Conservation (phyloP, 1,284 basidiomycete species). For the Ceratorhiza oryzae-sativae region DNA sequence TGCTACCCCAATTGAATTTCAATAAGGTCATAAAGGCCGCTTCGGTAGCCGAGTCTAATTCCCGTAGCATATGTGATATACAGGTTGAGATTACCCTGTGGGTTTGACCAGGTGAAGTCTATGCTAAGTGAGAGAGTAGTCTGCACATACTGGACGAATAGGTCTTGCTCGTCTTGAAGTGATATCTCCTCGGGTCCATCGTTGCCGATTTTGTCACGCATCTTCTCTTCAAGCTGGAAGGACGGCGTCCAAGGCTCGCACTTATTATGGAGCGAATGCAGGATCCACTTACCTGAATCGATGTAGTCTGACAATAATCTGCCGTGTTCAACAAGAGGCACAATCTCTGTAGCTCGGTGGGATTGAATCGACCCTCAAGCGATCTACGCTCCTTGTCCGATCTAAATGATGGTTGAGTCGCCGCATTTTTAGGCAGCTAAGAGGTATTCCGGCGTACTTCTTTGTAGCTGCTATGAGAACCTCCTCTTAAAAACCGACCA, state of each 20-base stretch:
- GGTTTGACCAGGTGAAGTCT: background rate
- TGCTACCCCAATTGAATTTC: constrained; percentile 75
- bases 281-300: constrained; percentile 68
- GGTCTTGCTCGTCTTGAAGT: constrained; percentile 84
- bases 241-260: constrained; percentile 8
- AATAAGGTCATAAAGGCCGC: constrained; percentile 75
- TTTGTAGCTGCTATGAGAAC: constrained; percentile 78
- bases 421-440: background rate
- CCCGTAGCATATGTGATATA: constrained; percentile 77
- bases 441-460: constrained; percentile 56
- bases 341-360: constrained; percentile 76
- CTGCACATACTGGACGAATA: constrained; percentile 79
- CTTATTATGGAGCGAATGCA: constrained; percentile 2
- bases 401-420: background rate
- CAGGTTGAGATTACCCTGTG: constrained; percentile 80
- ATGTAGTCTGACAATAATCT: constrained; percentile 95
- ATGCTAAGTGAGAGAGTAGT: background rate
- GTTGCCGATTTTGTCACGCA: constrained; percentile 93
- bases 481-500: constrained; percentile 78
- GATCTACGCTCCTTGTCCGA: constrained; percentile 65
- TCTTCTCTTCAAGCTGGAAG: constrained; percentile 55
- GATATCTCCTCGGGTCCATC: constrained; percentile 78
- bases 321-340: constrained; percentile 94
- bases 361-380: constrained; percentile 76
- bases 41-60: constrained; percentile 83